Evolutionary conservation across 345 rosid species (phyloP), one percentile per base, ranked within the genome.

Genomic region (Nasturtium officinale): DNA sequence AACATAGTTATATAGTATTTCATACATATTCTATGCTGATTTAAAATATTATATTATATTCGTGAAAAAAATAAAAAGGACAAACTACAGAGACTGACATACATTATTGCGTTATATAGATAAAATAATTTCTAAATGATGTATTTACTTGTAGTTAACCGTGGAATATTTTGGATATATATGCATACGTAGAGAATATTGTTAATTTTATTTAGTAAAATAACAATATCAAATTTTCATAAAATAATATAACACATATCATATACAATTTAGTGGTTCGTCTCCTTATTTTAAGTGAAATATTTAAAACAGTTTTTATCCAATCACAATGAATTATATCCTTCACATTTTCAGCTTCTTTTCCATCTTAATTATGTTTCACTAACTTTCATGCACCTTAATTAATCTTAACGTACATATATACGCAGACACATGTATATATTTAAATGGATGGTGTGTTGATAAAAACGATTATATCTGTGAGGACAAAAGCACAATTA

Each of bases 311-410:
- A 63, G 15, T 33, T 68, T 69, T 69, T 46, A 69, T 54, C 65
- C 65, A 69, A 69, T 63, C 15, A 61, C 42, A 53, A 52, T 59
- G 68, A 33, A 63, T 52, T 55, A 46, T 76, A 10, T 76, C 62
- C 65, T 35, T 54, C 70, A 62, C 60, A 69, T 10, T 69, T 45
- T 62, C 65, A 76, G 70, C 50, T 57, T 29, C 26, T 18, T 66
- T 46, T 53, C 20, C 20, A 35, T 8, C 65, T 58, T 71, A 48
- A 58, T 57, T 57, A 71, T 48, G 12, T 71, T 21, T 65, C 80
- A 40, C 80, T 64, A 58, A 77, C 68, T 71, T 71, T 65, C 68
- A 77, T 77, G 80, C 72, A 71, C 51, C 62, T 67, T 52, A 61
- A 73, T 60, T 55, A 78, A 72, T 53, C 55, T 67, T 65, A 76